Conservation (phyloP, 148 eudicot species). For the Limonium bicolor region DNA sequence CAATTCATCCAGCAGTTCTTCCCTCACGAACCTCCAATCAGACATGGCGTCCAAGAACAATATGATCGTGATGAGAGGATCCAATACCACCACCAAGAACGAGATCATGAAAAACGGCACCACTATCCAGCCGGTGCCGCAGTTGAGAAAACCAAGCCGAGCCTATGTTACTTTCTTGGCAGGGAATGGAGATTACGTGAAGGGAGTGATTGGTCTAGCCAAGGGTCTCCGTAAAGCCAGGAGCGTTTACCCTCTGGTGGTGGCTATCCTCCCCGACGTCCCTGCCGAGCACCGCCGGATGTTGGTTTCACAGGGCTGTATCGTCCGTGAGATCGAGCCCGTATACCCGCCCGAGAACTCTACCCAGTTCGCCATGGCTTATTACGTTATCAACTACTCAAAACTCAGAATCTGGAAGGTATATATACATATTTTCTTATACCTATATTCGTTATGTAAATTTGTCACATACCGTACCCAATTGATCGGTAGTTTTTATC, state of each 20-base stretch:
- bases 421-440: not conserved
- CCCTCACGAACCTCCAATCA: too few species aligned
- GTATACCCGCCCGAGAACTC: slow-evolving; percentile 63
- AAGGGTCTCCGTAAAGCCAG: slow-evolving; percentile 58
- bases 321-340: slow-evolving; percentile 54
- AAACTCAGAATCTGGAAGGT: slow-evolving; percentile 90
- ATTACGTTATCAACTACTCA: slow-evolving; percentile 76
- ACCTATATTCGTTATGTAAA: not conserved
- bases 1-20: too few species aligned
- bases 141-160: slow-evolving; percentile 5
- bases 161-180: slow-evolving; percentile 75
- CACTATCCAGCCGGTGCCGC: not conserved
- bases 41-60: not conserved
- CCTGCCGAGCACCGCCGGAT: slow-evolving; percentile 64
- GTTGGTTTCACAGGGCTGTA: slow-evolving; percentile 56
- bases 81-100: not conserved
- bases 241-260: slow-evolving; percentile 58
- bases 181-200: slow-evolving; percentile 65
- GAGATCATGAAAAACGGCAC: too few species aligned
- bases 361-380: slow-evolving; percentile 74
- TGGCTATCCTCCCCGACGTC: slow-evolving; percentile 72
- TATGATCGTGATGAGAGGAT: not conserved
- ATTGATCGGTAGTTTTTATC: not conserved
- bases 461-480: too few species aligned
- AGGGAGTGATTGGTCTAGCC: slow-evolving; percentile 75